These are phyloP conservation scores for Saitozyma podzolica DNA, from an alignment of 768 basidiomycete genomes.

Conservation along the genomic window DNA sequence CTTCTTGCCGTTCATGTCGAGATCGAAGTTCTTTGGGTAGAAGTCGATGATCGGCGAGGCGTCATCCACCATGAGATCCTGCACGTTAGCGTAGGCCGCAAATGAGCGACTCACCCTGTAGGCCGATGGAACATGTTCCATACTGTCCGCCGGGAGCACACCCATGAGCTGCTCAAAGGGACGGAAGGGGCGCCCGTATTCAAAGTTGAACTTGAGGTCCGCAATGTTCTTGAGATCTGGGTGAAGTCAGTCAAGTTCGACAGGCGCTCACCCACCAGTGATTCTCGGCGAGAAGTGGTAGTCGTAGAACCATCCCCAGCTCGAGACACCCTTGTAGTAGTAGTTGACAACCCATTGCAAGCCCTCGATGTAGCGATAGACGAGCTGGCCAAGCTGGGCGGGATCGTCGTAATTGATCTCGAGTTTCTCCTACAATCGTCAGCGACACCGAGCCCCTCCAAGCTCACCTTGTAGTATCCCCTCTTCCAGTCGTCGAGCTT, in stretches of 20 bases:
- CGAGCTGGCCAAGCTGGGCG: conserved; percentile 67
- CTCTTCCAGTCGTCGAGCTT: conserved; percentile 94
- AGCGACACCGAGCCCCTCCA: conserved; percentile 10
- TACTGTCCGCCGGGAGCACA: conserved; percentile 87
- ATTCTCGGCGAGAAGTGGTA: conserved; percentile 98
- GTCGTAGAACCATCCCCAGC: conserved; percentile 98
- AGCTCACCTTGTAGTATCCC: conserved; percentile 74
- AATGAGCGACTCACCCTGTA: conserved; percentile 65
- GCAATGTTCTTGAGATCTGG: conserved; percentile 66
- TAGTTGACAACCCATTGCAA: conserved; percentile 99
- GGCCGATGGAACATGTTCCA: conserved; percentile 79
- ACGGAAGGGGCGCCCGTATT: conserved; percentile 81
- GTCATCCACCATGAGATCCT: conserved; percentile 86
- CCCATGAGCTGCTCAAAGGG: conserved; percentile 99
- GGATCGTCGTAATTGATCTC: conserved; percentile 70
- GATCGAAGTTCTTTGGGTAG: conserved; percentile 87
- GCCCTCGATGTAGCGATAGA: conserved; percentile 84
- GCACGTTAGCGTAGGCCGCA: neutral
- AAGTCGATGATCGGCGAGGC: conserved; percentile 89
- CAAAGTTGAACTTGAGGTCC: conserved; percentile 79
- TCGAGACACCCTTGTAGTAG: conserved; percentile 94
- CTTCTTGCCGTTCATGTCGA: conserved; percentile 96
- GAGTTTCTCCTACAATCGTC: conserved; percentile 70
- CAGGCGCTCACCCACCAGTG: conserved; percentile 63
- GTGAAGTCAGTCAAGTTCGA: conserved; percentile 2